phyloP scores from a whole-genome alignment of 352 stramenopile genomes.

The Aphanomyces invadans region DNA sequence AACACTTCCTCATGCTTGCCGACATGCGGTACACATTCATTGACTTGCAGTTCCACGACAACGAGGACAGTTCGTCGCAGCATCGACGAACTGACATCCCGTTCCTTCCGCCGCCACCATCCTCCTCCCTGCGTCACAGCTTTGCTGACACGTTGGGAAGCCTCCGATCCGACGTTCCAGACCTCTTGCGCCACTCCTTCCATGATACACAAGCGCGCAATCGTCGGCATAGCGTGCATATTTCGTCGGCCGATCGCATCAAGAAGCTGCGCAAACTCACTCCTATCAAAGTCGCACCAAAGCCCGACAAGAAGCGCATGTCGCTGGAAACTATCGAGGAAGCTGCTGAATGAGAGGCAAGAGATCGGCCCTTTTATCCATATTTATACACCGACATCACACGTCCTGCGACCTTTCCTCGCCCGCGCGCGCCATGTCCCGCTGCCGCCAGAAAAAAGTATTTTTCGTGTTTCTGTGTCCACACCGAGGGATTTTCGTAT shows the following conservation, averaged over 20 bases:
- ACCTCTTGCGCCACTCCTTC: slow-evolving; percentile 15
- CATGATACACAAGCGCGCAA: slow-evolving; percentile 3
- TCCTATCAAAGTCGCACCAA: not conserved
- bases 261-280: slow-evolving; percentile 15
- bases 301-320: not conserved
- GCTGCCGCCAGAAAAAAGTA: too few species aligned
- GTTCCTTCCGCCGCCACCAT: slow-evolving; percentile 1
- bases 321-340: slow-evolving; percentile 23
- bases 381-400: too few species aligned
- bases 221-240: slow-evolving; percentile 5
- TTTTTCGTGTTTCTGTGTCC: too few species aligned
- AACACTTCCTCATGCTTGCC: slow-evolving; percentile 84
- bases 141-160: slow-evolving; percentile 1
- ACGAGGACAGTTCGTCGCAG: not conserved
- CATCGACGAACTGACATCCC: not conserved
- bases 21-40: slow-evolving; percentile 86
- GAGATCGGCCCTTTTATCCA: not conserved
- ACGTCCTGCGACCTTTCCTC: too few species aligned
- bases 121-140: not conserved
- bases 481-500: too few species aligned
- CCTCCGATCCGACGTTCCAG: not conserved
- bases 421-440: too few species aligned
- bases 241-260: slow-evolving; percentile 18
- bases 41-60: slow-evolving; percentile 35
- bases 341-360: not conserved